Evolutionary conservation across 768 basidiomycete species (phyloP), one percentile per base, ranked within the genome.

Genomic region (Multifurca ochricompacta): DNA sequence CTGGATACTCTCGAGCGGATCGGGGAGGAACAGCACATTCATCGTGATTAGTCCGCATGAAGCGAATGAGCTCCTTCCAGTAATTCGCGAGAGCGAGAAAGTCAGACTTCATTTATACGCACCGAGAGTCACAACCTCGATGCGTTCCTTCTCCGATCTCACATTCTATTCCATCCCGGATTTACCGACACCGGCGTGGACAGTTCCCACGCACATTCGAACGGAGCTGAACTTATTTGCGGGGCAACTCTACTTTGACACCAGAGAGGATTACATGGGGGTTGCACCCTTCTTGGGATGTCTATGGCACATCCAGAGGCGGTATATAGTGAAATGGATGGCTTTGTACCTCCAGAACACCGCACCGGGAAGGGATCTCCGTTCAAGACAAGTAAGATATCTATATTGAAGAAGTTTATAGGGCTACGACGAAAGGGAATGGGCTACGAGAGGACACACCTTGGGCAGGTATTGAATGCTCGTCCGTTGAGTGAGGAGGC

Each of bases 71-170:
- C 54, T 55, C 21, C 48, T 55, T 31, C 48, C 54, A 9, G 13
- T 25, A 3, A 48, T 55, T 21, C 54, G 54, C 37, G 41, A 28
- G 31, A 55, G 35, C 41, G 25, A 19, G 10, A 28, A 31, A 4
- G 54, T 56, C n/a, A 21, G 39, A 6, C 40, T 56, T n/a, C 54
- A 56, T 18, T 23, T 56, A 23, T 56, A 56, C 13, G 48, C 54
- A 21, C 48, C 54, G 9, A 32, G 48, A 23, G 48, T 50, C 42
- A 36, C 34, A 10, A 19, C n/a, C 31, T 35, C 48, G 11, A 50
- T 50, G 54, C 39, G 36, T 11, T 39, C 54, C 32, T 56, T 56
- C 40, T 49, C 54, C n/a, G 40, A 49, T 31, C 54, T 56, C 48
- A 41, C 31, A 3, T 56, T 43, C 41, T 42, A 44, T 39, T 30